Evolutionary conservation across 108 stramenopile species (phyloP), one percentile per base, ranked within the genome.

Genomic region (Skeletonema grethae): DNA sequence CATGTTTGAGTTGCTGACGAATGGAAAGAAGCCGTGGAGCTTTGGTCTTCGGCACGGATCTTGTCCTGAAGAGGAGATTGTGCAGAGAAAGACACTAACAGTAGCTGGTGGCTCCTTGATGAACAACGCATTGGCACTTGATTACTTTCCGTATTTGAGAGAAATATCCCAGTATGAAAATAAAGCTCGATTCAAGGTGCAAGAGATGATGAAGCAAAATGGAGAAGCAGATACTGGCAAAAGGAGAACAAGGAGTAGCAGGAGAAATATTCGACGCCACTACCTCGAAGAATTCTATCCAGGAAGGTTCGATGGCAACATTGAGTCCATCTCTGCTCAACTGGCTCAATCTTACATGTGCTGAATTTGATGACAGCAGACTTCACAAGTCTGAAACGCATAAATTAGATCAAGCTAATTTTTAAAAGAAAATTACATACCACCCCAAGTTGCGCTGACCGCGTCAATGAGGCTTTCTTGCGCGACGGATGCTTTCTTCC

Each of bases 131-230:
- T 46, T 79, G 28, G 56, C 74, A 16, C 65, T 79, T n/a, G 82
- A 82, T 41, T 82, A 82, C 32, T 36, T 82, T 32, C 82, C 82
- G 48, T 64, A 58, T 32, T 73, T 82, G 29, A 72, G 75, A 63
- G 56, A 38, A 25, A 78, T 82, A 32, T 72, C 79, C 7, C 20
- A 62, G 39, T 24, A 80, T 30, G 79, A 80, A 59, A 59, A 63
- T 7, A 80, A 41, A 38, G 63, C 61, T 59, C 60, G 61, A 12
- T 9, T 24, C 6, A 48, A 25, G 62, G 63, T 62, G 15, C 32
- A 65, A 73, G 66, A 73, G 12, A 63, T 69, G 61, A 63, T 80
- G 67, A 53, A 59, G 29, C 59, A 25, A 18, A 62, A 68, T 39
- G 61, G 59, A 1, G 75, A 70, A 36, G 31, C 24, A 45, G 11